Evolutionary conservation across 805 yeast species (phyloP), one percentile per base, ranked within the genome.

Genomic region (Schwanniomyces sp.): DNA sequence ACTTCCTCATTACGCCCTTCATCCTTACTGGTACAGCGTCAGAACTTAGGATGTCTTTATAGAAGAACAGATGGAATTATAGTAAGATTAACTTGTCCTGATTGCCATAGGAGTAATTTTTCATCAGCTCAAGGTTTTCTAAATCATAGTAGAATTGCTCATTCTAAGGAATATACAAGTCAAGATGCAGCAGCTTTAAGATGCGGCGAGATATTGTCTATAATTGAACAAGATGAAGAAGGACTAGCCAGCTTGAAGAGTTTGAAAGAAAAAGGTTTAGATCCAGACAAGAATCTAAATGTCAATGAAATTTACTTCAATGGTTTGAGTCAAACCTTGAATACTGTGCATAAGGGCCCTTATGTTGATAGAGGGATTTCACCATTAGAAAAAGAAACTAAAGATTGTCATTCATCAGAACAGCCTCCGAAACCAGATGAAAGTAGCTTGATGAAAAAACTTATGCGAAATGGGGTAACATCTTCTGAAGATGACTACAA

Each of bases 91-190:
- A 82, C 81, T 7, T 88, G 96, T 61, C 80, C 83, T 1, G 78
- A 75, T 43, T 88, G 96, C 64, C 76, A 72, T 9, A 64, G 91
- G 44, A 75, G 82, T 37, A 87, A 86, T 51, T 88, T 88, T 58
- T 83, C 88, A 7, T 80, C 87, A 11, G 88, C 91, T 0, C 94
- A 88, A 59, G 94, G 94, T 12, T 86, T 88, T 54, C 74, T 86
- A 32, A 88, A 86, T 61, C 95, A 88, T 62, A 80, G 86, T 45
- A 72, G 94, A 49, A 76, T 85, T 24, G 86, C 91, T 7, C 95
- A 88, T 61, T 69, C 80, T n/a, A 80, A 78, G 46, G 88, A 84
- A 48, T 86, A 79, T 52, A 77, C 84, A 5, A 80, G 86, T 7
- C 92, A 86, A 56, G 90, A 85, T 51, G 78, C 85, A 11, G 91